Evolutionary conservation across 176 grass and related monocot species (phyloP).

Genomic region (Carex myosuroides): DNA sequence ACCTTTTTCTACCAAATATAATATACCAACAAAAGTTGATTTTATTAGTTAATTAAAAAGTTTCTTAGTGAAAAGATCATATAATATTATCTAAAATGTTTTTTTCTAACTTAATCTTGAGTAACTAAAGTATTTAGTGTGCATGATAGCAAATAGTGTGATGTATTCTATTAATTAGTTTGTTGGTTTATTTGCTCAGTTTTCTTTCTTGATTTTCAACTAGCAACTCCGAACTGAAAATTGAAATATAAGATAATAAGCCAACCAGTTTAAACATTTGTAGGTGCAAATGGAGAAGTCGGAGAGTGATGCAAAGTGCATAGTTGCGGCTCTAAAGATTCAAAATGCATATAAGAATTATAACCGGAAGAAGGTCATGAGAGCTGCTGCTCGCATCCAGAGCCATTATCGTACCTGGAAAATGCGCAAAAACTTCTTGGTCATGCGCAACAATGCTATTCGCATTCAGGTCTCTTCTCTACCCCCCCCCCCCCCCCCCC

Average conservation of each 20-base stretch:
- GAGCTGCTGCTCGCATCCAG: slow-evolving; percentile 85
- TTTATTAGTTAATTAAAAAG: background rate
- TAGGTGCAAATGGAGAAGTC: slow-evolving; percentile 46
- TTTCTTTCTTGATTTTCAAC: background rate
- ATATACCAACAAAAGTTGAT: background rate
- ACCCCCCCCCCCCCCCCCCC: background rate
- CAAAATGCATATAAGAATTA: slow-evolving; percentile 82
- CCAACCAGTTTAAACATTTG: background rate
- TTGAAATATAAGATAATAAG: background rate
- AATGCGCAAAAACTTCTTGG: slow-evolving; percentile 53
- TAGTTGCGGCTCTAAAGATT: slow-evolving; percentile 91
- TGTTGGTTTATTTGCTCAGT: background rate
- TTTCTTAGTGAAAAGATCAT: background rate
- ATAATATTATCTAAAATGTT: background rate
- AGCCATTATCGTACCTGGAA: slow-evolving; percentile 88
- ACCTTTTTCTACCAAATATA: background rate
- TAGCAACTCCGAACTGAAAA: background rate
- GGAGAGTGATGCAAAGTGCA: slow-evolving; percentile 58
- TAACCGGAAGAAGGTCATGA: slow-evolving; percentile 73
- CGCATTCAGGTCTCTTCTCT: slow-evolving; percentile 69
- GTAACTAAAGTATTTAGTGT: background rate
- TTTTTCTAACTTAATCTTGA: background rate
- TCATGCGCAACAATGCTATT: slow-evolving; percentile 62
- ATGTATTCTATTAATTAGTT: background rate
- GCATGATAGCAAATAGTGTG: background rate